Percentiles rank a stretch among this genome's conserved stretches.
Evolutionary conservation across 2,329 filamentous ascomycete genomes (phyloP).

Genomic region (Ceratocystis cacaofunesta): DNA sequence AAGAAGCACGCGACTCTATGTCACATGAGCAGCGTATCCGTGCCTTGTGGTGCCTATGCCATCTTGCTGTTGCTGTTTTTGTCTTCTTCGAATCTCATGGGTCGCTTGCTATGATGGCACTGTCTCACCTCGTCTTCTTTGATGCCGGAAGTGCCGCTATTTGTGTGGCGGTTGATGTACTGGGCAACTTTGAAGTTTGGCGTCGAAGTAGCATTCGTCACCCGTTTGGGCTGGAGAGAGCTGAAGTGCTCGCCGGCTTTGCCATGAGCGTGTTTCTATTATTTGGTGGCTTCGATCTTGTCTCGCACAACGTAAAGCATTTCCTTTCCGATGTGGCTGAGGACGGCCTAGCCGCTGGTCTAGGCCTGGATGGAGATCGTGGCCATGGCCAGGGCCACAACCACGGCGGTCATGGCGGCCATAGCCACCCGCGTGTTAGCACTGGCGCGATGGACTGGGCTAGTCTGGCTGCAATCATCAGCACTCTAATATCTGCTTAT

Average conservation of each 20-base stretch:
- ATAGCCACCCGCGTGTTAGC: constrained; percentile 48
- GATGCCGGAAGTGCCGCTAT: constrained; percentile 85
- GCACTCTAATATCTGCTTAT: constrained; percentile 75
- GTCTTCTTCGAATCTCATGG: constrained; percentile 77
- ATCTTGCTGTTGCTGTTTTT: constrained; percentile 67
- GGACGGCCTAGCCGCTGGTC: constrained; percentile 22
- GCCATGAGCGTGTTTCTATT: constrained; percentile 89
- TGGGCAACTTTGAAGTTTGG: constrained; percentile 97
- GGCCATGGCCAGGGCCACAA: neutral
- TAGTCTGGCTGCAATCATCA: constrained; percentile 63
- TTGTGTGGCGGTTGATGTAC: constrained; percentile 81
- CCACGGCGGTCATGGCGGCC: constrained; percentile 47
- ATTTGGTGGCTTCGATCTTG: constrained; percentile 93
- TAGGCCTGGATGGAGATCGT: neutral
- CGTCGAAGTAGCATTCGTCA: constrained; percentile 81
- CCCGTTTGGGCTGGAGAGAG: constrained; percentile 82
- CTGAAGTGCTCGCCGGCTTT: constrained; percentile 87
- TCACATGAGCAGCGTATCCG: constrained; percentile 71
- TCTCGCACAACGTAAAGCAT: constrained; percentile 87
- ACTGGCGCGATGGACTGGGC: constrained; percentile 69
- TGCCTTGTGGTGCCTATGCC: constrained; percentile 78
- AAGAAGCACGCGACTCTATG: constrained; percentile 82
- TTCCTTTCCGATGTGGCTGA: constrained; percentile 27
- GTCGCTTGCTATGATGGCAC: constrained; percentile 76
- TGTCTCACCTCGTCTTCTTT: constrained; percentile 89